Percentiles rank a stretch among this genome's conserved stretches.
These are phyloP conservation scores for Ceratocystis lukuohia DNA, from an alignment of 2,329 filamentous ascomycete species.

Conservation along the genomic window DNA sequence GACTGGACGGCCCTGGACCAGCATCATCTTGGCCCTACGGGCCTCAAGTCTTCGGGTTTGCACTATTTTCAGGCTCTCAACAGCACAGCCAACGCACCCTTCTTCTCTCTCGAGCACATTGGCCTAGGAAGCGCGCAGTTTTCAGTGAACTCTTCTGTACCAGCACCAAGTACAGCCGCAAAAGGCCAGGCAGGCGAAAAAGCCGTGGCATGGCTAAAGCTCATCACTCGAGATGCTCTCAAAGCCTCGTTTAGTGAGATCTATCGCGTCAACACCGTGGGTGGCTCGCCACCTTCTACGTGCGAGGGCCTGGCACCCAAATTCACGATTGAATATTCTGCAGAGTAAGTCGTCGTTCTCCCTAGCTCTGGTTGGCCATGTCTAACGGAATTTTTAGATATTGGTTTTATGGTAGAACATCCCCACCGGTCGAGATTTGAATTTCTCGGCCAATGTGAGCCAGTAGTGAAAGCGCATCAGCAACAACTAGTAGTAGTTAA, in stretches of 20 bases:
- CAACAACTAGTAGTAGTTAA: not conserved
- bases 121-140: constrained; percentile 35
- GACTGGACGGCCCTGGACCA: constrained; percentile 12
- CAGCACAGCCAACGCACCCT: constrained; percentile 51
- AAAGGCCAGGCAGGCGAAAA: constrained; percentile 49
- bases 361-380: constrained; percentile 17
- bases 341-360: constrained; percentile 51
- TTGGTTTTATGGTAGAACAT: constrained; percentile 26
- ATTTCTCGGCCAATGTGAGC: too few relatives aligned
- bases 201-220: constrained; percentile 70
- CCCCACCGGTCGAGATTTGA: not conserved
- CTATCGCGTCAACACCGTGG: constrained; percentile 73
- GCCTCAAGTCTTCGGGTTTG: constrained; percentile 54
- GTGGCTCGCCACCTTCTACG: constrained; percentile 59
- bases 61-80: constrained; percentile 54
- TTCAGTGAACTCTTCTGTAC: constrained; percentile 45
- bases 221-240: constrained; percentile 39
- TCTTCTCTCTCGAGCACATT: constrained; percentile 62
- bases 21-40: constrained; percentile 38
- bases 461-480: not conserved
- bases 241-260: constrained; percentile 57
- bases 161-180: constrained; percentile 49
- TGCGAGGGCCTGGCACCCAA: constrained; percentile 50
- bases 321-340: constrained; percentile 68
- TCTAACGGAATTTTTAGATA: constrained; percentile 24